phyloP scores from a whole-genome alignment of 2,329 filamentous ascomycete genomes.

The Diaporthe citriasiana region DNA sequence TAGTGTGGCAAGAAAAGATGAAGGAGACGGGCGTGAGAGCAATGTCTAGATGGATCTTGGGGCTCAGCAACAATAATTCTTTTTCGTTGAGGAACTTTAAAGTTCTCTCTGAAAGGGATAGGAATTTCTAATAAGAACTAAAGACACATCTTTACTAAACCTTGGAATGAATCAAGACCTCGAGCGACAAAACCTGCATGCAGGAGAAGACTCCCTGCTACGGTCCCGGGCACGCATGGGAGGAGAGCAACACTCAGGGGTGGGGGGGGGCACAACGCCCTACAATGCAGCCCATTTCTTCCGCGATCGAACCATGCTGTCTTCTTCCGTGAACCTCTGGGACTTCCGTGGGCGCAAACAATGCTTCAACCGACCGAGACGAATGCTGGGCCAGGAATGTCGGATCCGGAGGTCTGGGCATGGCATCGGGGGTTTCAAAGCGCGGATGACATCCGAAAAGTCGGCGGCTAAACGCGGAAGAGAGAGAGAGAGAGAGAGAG shows the following conservation, averaged over 20 bases:
- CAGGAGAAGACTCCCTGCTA: background rate
- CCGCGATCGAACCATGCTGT: constrained; percentile 12
- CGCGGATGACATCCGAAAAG: constrained; percentile 5
- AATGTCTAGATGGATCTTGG: background rate
- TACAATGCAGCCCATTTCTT: constrained; percentile 1
- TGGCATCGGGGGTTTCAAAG: background rate
- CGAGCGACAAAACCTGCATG: background rate
- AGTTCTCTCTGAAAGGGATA: background rate
- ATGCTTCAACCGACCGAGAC: background rate
- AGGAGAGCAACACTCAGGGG: background rate
- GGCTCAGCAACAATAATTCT: background rate
- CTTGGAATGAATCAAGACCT: background rate
- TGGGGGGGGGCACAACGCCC: background rate
- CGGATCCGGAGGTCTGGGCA: background rate
- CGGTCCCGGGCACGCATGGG: background rate
- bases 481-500: constrained; percentile 42
- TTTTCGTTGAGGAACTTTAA: background rate
- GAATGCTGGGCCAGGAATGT: background rate
- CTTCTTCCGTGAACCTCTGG: constrained; percentile 6
- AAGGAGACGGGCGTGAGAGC: background rate
- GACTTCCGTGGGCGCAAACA: constrained; percentile 12
- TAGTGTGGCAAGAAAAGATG: background rate
- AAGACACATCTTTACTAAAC: background rate
- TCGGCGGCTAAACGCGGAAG: constrained; percentile 43
- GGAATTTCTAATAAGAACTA: background rate